Evolutionary conservation across 768 basidiomycete genomes (phyloP).

Genomic region (Podaxis rugospora): DNA sequence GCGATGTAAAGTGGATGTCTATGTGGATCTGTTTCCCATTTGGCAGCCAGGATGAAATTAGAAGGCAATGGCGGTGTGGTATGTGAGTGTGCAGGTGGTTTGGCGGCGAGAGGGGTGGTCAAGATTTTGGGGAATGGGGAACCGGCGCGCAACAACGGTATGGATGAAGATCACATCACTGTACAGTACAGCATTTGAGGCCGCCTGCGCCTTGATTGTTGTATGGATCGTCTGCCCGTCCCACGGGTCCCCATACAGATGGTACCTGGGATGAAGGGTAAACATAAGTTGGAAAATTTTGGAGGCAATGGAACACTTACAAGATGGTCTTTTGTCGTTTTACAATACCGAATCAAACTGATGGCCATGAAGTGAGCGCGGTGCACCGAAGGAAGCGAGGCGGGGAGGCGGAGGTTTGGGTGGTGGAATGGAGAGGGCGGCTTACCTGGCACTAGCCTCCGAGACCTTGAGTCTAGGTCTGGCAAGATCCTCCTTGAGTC

Average conservation of each 20-base stretch:
- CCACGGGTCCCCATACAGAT: slow-evolving; percentile 96
- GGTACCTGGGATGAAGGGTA: slow-evolving; percentile 58
- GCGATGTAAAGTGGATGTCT: not conserved
- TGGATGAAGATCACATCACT: slow-evolving; percentile 30
- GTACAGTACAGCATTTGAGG: slow-evolving; percentile 53
- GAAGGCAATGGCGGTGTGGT: not conserved
- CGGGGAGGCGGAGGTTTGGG: not conserved
- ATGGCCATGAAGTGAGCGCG: slow-evolving; percentile 10
- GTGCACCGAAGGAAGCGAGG: slow-evolving; percentile 5
- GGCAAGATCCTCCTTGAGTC: slow-evolving; percentile 85
- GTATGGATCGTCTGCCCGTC: slow-evolving; percentile 90
- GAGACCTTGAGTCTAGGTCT: slow-evolving; percentile 87
- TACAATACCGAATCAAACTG: slow-evolving; percentile 93
- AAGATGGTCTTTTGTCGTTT: slow-evolving; percentile 84
- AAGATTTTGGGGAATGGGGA: not conserved
- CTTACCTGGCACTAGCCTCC: slow-evolving; percentile 86
- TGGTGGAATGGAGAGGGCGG: slow-evolving; percentile 10
- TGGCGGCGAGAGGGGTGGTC: not conserved
- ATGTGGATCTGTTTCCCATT: slow-evolving; percentile 3
- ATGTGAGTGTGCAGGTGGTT: not conserved
- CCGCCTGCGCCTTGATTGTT: slow-evolving; percentile 56
- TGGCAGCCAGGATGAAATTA: not conserved
- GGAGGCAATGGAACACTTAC: slow-evolving; percentile 21
- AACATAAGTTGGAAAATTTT: slow-evolving; percentile 1
- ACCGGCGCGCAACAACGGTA: not conserved